A percentile compares a stretch with the other conserved stretches of the same genome.
phyloP scores from a whole-genome alignment of 495 filamentous ascomycete species.

The Penicillium lagena region DNA sequence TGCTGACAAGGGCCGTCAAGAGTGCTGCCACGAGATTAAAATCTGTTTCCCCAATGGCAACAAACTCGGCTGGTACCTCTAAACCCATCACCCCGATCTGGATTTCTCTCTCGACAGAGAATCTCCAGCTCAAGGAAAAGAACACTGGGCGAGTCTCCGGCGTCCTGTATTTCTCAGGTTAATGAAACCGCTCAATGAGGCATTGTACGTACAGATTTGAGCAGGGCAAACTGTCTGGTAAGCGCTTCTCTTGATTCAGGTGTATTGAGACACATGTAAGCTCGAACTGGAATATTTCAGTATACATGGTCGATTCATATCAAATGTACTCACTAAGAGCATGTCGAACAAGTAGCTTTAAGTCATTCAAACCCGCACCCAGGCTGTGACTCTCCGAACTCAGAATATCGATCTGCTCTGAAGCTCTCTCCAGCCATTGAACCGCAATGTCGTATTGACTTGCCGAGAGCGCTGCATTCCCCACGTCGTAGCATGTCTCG shows the following conservation, averaged over 20 bases:
- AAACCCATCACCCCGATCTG: slow-evolving; percentile 41
- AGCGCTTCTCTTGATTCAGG: slow-evolving; percentile 3
- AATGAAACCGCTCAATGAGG: slow-evolving; percentile 6
- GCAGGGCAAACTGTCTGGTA: not conserved
- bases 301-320: not conserved
- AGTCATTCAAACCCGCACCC: slow-evolving; percentile 44
- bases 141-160: slow-evolving; percentile 58
- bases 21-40: slow-evolving; percentile 5
- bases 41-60: slow-evolving; percentile 9
- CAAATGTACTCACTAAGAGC: slow-evolving; percentile 8
- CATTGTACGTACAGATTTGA: slow-evolving; percentile 16
- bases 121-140: slow-evolving; percentile 64
- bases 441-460: slow-evolving; percentile 48
- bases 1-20: slow-evolving; percentile 40
- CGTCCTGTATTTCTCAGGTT: slow-evolving; percentile 30
- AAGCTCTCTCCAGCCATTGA: slow-evolving; percentile 71
- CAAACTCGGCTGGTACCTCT: slow-evolving; percentile 12
- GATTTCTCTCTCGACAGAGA: slow-evolving; percentile 27
- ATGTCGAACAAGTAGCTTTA: slow-evolving; percentile 62
- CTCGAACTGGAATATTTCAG: slow-evolving; percentile 15
- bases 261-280: slow-evolving; percentile 7
- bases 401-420: slow-evolving; percentile 44
- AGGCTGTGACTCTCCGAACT: slow-evolving; percentile 24
- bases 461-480: slow-evolving; percentile 48
- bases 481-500: slow-evolving; percentile 68